Evolutionary conservation across 2,329 filamentous ascomycete species (phyloP), one percentile per base, ranked within the genome.

Genomic region (Thelonectria discophora): DNA sequence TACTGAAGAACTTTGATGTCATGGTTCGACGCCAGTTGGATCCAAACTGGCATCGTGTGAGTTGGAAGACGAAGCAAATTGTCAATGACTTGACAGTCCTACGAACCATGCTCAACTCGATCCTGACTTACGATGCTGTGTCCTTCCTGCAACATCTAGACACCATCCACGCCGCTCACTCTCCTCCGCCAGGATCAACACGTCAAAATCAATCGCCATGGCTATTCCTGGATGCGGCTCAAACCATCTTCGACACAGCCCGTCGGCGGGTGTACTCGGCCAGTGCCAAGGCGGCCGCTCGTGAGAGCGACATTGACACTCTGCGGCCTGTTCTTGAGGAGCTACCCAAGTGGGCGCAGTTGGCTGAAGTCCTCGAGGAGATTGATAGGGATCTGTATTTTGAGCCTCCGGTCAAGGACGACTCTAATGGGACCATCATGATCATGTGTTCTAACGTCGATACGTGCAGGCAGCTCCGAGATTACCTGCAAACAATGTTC

Each of bases 11-110:
- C 71, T 99, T 99, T 75, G 95, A 98, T 75, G 82, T 91, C 62
- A 90, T 94, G 57, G 88, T 99, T 52, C 86, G 94, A 64, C 86
- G 94, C 60, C 95, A 99, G 76, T 81, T 99, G 17, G 94, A 98
- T 73, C 94, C 94, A 5, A 94, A 98, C 60, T 99, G 95, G 95
- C 95, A 99, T 79, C 88, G 95, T 55, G 92, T 97, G 53, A 97
- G 91, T 75, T 97, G 92, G 84, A 93, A 95, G 77, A 98, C 94
- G 2, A 92, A 91, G 71, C 94, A 97, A 77, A 97, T 99, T 68
- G 94, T 97, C 58, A 90, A 89, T 70, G 95, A 98, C 74, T 77
- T 99, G 68, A 90, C 90, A 0, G 88, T 97, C 17, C 83, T 99
- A 39, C 87, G 94, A 59, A 88, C 88, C 20, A 90, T 98, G 75